Evolutionary conservation across 2,329 filamentous ascomycete genomes (phyloP).

Genomic region (Sporothrix sp.): DNA sequence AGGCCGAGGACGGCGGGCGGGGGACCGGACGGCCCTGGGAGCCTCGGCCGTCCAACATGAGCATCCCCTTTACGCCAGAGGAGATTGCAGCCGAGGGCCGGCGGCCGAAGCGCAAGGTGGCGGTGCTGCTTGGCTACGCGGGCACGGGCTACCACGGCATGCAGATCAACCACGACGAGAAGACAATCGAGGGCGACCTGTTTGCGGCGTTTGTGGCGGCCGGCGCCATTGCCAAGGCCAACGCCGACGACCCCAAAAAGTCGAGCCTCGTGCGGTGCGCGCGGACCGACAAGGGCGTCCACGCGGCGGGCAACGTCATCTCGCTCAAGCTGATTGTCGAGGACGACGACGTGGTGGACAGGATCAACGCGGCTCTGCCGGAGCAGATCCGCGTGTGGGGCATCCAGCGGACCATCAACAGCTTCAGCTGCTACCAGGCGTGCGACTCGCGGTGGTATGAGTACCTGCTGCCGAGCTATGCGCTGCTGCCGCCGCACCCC

Average conservation of each 20-base stretch:
- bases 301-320: conserved; percentile 90
- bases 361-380: conserved; percentile 79
- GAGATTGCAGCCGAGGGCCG: conserved; percentile 83
- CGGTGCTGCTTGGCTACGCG: conserved; percentile 89
- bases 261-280: conserved; percentile 89
- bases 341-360: conserved; percentile 75
- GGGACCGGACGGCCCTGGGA: conserved; percentile 14
- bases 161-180: conserved; percentile 75
- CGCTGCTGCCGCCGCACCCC: conserved; percentile 84
- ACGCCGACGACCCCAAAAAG: conserved; percentile 94
- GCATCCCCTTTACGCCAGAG: conserved; percentile 54
- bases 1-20: conserved; percentile 28
- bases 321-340: conserved; percentile 94
- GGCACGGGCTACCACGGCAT: conserved; percentile 96
- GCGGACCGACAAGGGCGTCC: conserved; percentile 93
- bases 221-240: conserved; percentile 90
- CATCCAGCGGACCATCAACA: conserved; percentile 77
- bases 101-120: conserved; percentile 85
- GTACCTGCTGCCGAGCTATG: conserved; percentile 90
- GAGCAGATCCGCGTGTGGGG: conserved; percentile 94
- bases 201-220: conserved; percentile 87
- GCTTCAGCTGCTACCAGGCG: conserved; percentile 88
- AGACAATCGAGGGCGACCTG: conserved; percentile 92
- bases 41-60: conserved; percentile 40
- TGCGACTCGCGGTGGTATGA: conserved; percentile 97